Base-by-base conservation (phyloP, 768 basidiomycete genomes). In the Sistotremastrum niveocremeum region DNA sequence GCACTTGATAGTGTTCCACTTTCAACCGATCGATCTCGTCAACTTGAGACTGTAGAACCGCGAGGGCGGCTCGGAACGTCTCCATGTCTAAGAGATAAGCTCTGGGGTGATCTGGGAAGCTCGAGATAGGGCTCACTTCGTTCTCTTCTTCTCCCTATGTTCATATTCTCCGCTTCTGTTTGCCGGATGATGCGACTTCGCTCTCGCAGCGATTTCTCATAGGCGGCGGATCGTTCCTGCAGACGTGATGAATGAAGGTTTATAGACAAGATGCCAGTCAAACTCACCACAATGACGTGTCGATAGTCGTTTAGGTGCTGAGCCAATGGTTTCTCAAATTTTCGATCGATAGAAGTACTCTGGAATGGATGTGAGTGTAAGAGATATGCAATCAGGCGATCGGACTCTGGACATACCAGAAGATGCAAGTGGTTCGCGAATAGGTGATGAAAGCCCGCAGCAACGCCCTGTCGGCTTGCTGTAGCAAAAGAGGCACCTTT, bases 361-460 rank as follows among this genome's bases (percentile, higher is more conserved):
- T 91, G 51, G 34, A 32, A 38, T 30, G 7, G 4, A 30, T 8
- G 8, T 45, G 47, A 42, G 11, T 3, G 32, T 5, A 10, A 8
- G 7, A 3, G 28, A 29, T 44, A 42, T 32, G 12, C 44, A 42
- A 29, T 42, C 29, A 41, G 31, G 38, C 34, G 35, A 32, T 45
- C 47, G 51, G 45, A 51, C 34, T 7, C 37, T 45, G 39, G 40
- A 70, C 79, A 49, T 50, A 89, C 88, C 59, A 97, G 66, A 47
- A 97, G 78, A 61, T 90, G 87, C 75, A 86, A 90, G 53, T 93
- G 87, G 59, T 93, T 94, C 42, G 83, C 80, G 54, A 94, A 81
- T 52, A 97, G 74, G 61, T 93, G 85, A 61, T 94, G 88, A 39
- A 97, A 65, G 4, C 93, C 91, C 12, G 84, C 80, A 30, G 85